phyloP scores from a whole-genome alignment of 495 filamentous ascomycete genomes.

The Letharia columbiana region DNA sequence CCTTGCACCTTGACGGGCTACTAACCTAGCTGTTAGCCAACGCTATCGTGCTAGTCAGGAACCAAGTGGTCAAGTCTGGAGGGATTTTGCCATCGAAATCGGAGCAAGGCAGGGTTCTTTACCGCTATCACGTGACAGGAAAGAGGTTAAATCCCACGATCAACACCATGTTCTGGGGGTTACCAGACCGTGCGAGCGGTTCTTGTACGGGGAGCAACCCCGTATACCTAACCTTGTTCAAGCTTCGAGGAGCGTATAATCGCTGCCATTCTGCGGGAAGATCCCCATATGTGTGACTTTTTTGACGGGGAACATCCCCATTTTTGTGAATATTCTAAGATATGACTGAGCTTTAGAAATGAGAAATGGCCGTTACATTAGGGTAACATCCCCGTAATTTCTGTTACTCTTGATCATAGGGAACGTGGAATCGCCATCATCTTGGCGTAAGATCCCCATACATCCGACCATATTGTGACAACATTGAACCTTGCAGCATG shows the following conservation, averaged over 20 bases:
- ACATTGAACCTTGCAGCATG: not conserved
- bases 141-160: not conserved
- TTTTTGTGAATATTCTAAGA: rapidly evolving
- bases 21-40: not conserved
- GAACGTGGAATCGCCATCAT: not conserved
- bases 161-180: not conserved
- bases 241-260: not conserved
- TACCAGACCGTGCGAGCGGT: not conserved
- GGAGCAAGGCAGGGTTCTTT: not conserved
- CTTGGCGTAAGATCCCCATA: not conserved
- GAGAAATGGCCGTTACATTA: too few relatives aligned
- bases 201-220: not conserved
- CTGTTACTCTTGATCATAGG: too few relatives aligned
- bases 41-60: conserved; percentile 12
- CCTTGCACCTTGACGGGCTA: conserved; percentile 12
- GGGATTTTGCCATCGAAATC: conserved; percentile 3
- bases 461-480: not conserved
- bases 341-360: too few relatives aligned
- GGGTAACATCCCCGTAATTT: too few relatives aligned
- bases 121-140: not conserved
- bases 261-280: not conserved
- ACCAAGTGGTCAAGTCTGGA: not conserved
- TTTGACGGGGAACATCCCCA: not conserved
- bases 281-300: not conserved
- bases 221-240: not conserved